These are phyloP conservation scores for Pseudogymnoascus sp. DNA, from an alignment of 2,329 filamentous ascomycete genomes.

Conservation along the genomic window DNA sequence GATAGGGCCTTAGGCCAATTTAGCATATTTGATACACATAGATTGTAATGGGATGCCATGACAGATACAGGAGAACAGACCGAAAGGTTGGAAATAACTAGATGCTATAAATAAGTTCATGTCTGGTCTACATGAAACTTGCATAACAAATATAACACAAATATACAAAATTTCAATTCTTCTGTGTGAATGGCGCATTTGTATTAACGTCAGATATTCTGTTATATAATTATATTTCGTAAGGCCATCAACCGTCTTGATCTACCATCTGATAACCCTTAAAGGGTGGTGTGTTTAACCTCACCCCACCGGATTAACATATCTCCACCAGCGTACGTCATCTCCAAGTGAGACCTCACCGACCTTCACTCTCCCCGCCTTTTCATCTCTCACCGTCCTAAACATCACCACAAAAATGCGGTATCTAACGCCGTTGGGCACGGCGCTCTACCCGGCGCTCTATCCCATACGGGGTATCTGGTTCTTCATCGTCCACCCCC, in stretches of 20 bases:
- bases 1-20: background rate
- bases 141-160: background rate
- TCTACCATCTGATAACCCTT: background rate
- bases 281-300: background rate
- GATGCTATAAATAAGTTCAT: background rate
- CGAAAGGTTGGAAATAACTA: background rate
- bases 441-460: conserved; percentile 33
- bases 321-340: background rate
- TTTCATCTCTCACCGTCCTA: background rate
- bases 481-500: conserved; percentile 70
- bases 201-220: background rate
- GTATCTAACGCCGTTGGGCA: background rate
- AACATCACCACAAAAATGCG: conserved; percentile 3
- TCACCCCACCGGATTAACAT: background rate
- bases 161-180: background rate
- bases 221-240: background rate
- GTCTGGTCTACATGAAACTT: too few relatives aligned
- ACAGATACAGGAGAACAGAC: background rate
- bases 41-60: background rate
- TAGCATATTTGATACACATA: background rate
- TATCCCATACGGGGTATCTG: conserved; percentile 65
- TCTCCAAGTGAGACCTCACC: background rate
- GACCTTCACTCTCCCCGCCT: background rate
- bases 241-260: background rate
- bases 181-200: background rate